Conservation (phyloP, 1,139 yeast species). For the Hemisphaericaspora lyxosophila region DNA sequence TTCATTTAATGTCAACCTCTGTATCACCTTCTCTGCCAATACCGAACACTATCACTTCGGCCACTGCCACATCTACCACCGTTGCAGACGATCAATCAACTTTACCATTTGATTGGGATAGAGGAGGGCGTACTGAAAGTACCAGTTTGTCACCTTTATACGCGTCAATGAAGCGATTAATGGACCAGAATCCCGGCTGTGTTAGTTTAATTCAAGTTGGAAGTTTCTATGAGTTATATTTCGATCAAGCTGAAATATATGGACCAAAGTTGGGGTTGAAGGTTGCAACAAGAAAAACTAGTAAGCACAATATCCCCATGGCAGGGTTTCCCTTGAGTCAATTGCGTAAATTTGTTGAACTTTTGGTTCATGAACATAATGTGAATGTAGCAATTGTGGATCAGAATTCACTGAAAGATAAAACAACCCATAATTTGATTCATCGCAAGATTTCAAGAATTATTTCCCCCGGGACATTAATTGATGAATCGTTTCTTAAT, state of each 20-base stretch:
- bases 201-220: conserved; percentile 88
- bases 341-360: conserved; percentile 68
- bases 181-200: conserved; percentile 53
- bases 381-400: conserved; percentile 80
- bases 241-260: conserved; percentile 77
- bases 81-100: neutral
- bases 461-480: conserved; percentile 88
- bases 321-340: conserved; percentile 86
- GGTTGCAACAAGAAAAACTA: conserved; percentile 42
- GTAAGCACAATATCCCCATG: conserved; percentile 63
- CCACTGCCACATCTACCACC: neutral
- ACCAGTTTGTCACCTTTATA: conserved; percentile 38
- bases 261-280: conserved; percentile 70
- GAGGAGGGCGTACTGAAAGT: conserved; percentile 39
- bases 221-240: conserved; percentile 84
- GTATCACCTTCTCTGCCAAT: neutral
- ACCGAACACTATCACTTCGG: neutral
- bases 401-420: conserved; percentile 45
- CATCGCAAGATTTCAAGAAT: conserved; percentile 75
- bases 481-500: conserved; percentile 83
- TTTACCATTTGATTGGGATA: conserved; percentile 31
- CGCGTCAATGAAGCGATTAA: conserved; percentile 33
- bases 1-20: neutral
- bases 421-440: conserved; percentile 34
- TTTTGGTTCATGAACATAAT: conserved; percentile 67